Evolutionary conservation across 2,329 filamentous ascomycete genomes (phyloP), one percentile per base, ranked within the genome.

Genomic region (Fonsecaea pugnacius): DNA sequence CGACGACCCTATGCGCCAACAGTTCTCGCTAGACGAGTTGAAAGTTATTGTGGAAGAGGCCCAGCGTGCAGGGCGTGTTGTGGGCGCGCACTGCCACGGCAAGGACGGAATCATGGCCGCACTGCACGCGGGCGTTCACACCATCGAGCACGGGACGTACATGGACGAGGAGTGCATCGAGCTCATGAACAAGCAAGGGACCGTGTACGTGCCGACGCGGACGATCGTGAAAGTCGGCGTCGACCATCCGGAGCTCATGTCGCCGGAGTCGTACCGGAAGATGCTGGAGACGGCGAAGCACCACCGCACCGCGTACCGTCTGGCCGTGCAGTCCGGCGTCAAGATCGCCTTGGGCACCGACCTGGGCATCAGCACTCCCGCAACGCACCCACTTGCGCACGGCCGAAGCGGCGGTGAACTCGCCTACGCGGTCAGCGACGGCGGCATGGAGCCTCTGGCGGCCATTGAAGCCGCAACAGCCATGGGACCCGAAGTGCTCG

Each of bases 381-480:
- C 76, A 10, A 70, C 68, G 10, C 60, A 68, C 52, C 63, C 64
- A 5, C 64, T 77, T 10, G 65, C 74, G 1, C 78, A 79, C 63
- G 80, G 80, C 2, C 76, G 73, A 48, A 81, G 80, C 67, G 81
- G 78, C 4, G 75, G 74, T 51, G 83, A 85, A 72, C 71, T 85
- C 24, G 70, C 73, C 18, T 82, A 79, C 70, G 82, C 81, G 2
- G 78, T 83, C 43, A 58, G 38, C 40, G 74, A 80, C 54, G 79
- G 79, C 8, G 82, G 82, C 1, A 78, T 85, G 79, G 78, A 78
- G 3, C 78, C 79, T 3, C 69, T 85, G 51, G 72, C 82, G 70
- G 82, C 82, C 6, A 83, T 85, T 65, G 80, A 84, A 70, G 79
- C 80, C 33, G 80, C 77, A 4, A 84, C 83, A 5, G 80, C 80